Base-by-base conservation (phyloP, 2,329 filamentous ascomycete species). In the Sporothrix globosa region DNA sequence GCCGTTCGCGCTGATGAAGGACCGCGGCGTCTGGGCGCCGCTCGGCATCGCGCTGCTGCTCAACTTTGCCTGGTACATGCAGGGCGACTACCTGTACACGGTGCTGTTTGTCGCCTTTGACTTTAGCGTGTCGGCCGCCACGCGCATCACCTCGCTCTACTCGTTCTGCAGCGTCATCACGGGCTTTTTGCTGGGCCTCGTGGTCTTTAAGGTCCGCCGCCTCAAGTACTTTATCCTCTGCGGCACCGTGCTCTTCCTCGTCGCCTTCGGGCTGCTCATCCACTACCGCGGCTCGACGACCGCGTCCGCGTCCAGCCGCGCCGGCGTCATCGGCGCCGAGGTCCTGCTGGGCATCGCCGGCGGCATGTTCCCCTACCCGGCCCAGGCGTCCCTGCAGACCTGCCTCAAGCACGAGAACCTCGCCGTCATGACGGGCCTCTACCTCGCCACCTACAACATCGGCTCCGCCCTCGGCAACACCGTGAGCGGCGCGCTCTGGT, bases 241-340 rank as follows among this genome's bases (percentile, higher is more conserved):
- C 39, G 89, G 88, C 46, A 89, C 87, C 1, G 78, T 80, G 10
- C 81, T 90, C 2, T 90, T 88, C 80, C 81, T 88, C 75, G 86
- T 88, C n/a, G 87, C 88, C 0, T 90, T 90, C 73, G 88, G 88
- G 11, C 82, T 91, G 0, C 80, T 91, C 21, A 90, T 90, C 75
- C 82, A 83, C 74, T 91, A 82, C 80, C 86, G 88, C n/a, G 88
- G 88, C 48, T 83, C 84, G 6, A 75, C 80, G 13, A 78, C 75
- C 21, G 70, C 74, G 0, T 77, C 75, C 21, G 70, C 74, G 0
- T 77, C 81, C 11, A 82, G 79, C 72, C 81, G 86, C 70, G 82
- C 83, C 1, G 88, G 88, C 39, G 81, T 91, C 69, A 86, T 91
- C 71, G 88, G 85, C 19, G 87, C 85, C 1, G 87, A 91, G 76